phyloP scores from a whole-genome alignment of 2,329 filamentous ascomycete genomes.

The Tetracladium maxilliforme region DNA sequence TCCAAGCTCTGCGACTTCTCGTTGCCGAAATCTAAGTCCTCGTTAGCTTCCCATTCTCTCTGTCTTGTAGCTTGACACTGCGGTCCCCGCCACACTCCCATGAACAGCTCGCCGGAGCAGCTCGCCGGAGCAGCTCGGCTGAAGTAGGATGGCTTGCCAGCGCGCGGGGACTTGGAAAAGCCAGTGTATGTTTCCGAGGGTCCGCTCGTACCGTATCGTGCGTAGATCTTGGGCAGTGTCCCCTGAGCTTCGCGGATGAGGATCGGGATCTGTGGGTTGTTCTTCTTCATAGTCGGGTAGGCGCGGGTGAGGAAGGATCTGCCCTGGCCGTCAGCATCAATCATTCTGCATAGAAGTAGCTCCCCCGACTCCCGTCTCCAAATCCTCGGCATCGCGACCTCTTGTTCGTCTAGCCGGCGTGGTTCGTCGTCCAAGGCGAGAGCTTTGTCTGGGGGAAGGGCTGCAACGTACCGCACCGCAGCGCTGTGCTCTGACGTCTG shows the following conservation, averaged over 20 bases:
- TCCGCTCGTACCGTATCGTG: conserved; percentile 64
- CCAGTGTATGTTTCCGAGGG: conserved; percentile 1
- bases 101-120: conserved; percentile 6
- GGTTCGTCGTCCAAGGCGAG: background rate
- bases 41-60: conserved; percentile 1
- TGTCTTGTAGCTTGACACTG: background rate
- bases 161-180: background rate
- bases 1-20: conserved; percentile 49
- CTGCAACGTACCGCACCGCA: conserved; percentile 56
- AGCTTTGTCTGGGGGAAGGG: too few species aligned
- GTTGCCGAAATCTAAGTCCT: conserved; percentile 42
- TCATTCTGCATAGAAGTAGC: conserved; percentile 4
- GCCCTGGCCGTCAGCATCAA: conserved; percentile 4
- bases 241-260: conserved; percentile 84
- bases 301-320: conserved; percentile 83
- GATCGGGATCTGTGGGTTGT: conserved; percentile 89
- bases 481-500: conserved; percentile 86
- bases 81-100: background rate
- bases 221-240: conserved; percentile 74
- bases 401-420: background rate
- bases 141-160: conserved; percentile 1
- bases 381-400: background rate
- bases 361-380: conserved; percentile 1
- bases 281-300: conserved; percentile 98
- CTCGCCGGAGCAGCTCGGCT: background rate